Evolutionary conservation across 495 filamentous ascomycete genomes (phyloP).

Genomic region (Aspergillus egyptiacus): DNA sequence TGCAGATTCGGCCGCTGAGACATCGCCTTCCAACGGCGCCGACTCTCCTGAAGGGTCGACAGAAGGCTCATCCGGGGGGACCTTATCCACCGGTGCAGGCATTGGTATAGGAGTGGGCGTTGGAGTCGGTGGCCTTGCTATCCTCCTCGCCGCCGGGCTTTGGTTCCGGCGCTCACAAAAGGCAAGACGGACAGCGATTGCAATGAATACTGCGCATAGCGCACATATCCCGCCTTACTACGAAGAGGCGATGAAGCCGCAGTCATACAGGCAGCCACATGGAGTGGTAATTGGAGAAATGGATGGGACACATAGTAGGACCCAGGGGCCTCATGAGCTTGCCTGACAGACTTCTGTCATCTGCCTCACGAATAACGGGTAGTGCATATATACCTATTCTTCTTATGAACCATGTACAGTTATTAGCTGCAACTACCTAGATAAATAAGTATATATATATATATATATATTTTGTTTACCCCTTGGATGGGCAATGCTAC

Average conservation of each 20-base stretch:
- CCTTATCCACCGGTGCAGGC: background rate
- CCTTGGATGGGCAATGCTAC: too few relatives aligned
- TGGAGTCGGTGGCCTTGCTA: background rate
- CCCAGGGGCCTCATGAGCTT: too few relatives aligned
- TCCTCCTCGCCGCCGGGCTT: background rate
- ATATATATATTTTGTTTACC: too few relatives aligned
- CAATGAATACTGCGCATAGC: background rate
- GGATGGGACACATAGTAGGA: background rate
- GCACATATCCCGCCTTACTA: background rate
- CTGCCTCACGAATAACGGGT: too few relatives aligned
- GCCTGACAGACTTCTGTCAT: too few relatives aligned
- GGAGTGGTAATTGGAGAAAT: too few relatives aligned
- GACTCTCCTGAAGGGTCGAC: background rate
- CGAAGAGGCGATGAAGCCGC: background rate
- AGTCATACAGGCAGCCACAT: background rate
- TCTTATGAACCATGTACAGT: too few relatives aligned
- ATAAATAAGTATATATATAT: too few relatives aligned
- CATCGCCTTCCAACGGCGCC: background rate
- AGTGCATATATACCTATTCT: too few relatives aligned
- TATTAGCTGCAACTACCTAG: too few relatives aligned
- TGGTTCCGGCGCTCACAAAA: background rate
- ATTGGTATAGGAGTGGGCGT: conserved; percentile 1
- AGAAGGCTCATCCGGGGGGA: too few relatives aligned
- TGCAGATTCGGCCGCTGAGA: background rate
- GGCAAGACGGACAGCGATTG: background rate